Evolutionary conservation across 768 basidiomycete genomes (phyloP).

Genomic region (Nevesoporus exiguus): DNA sequence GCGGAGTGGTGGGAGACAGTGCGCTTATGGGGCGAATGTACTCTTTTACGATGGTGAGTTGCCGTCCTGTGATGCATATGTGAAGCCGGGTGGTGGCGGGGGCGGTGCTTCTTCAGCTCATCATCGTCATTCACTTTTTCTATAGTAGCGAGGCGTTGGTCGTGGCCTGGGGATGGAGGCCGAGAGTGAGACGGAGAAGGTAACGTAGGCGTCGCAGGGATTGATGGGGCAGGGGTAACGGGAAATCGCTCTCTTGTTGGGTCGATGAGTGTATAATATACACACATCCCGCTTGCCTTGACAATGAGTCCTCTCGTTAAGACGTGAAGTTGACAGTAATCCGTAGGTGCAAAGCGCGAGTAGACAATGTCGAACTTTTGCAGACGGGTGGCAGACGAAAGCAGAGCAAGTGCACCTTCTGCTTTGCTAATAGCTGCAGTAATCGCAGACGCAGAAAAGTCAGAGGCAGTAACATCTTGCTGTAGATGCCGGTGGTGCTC

Average conservation of each 20-base stretch:
- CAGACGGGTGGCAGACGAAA: constrained; percentile 50
- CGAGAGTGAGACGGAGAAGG: constrained; percentile 33
- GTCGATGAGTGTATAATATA: constrained; percentile 64
- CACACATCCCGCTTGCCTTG: constrained; percentile 57
- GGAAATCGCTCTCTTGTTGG: constrained; percentile 58
- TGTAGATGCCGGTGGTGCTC: constrained; percentile 47
- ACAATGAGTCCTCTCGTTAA: constrained; percentile 49
- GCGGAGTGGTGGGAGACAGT: constrained; percentile 23
- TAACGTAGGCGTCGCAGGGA: constrained; percentile 34
- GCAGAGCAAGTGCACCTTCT: constrained; percentile 50
- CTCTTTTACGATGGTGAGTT: constrained; percentile 6
- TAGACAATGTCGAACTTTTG: constrained; percentile 59
- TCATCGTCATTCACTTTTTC: background rate
- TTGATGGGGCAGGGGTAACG: constrained; percentile 40
- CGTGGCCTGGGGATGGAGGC: constrained; percentile 28
- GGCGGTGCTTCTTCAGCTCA: background rate
- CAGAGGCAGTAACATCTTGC: constrained; percentile 35
- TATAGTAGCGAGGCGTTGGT: background rate
- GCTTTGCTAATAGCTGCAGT: constrained; percentile 32
- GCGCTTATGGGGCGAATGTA: constrained; percentile 12
- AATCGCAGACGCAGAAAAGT: constrained; percentile 34
- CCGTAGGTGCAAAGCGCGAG: constrained; percentile 54
- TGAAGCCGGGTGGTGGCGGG: background rate
- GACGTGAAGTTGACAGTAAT: constrained; percentile 50
- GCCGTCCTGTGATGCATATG: constrained; percentile 3